Base-by-base conservation (phyloP, 257 asterid genomes). In the Lycium ferocissimum region DNA sequence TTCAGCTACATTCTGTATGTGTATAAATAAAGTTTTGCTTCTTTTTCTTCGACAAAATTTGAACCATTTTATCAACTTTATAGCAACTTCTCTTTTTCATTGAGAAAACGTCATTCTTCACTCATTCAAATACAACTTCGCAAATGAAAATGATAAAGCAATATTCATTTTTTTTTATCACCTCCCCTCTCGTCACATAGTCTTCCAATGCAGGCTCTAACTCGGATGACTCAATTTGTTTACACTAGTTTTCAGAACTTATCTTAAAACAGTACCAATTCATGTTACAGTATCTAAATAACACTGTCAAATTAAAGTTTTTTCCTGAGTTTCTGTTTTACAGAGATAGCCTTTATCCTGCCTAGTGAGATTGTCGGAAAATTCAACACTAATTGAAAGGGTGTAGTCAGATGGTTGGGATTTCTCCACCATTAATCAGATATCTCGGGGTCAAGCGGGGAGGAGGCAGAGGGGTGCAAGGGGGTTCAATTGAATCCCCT, bases 61-160 rank as follows among this genome's bases (percentile, higher is more conserved):
- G 22, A 58, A 58, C 26, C 26, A 18, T 51, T 58, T 7, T 18
- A 58, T 58, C 11, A 9, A 58, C 5, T 18, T 58, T 7, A 22
- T 59, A 59, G 38, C 73, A 13, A 53, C 40, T 59, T 80, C 73
- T 54, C 72, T 80, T 58, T 80, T 13, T 61, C 57, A 61, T 58
- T n/a, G 37, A 80, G 18, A 57, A 54, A 15, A 12, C 43, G 71
- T 26, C 71, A 54, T 54, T 80, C 7, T 8, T 45, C 37, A 4
- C 43, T 76, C 9, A 15, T 12, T 33, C 6, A 37, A 37, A 7
- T 43, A 37, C 43, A 37, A 43, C 51, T 43, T 33, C 12, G 79
- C 22, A 70, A 15, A 35, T 11, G 15, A 17, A 14, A 15, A 45
- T 22, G 1, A 40, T 40, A 12, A 5, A 43, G n/a, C 8, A 6